Evolutionary conservation across 441 rosid genomes (phyloP).

Genomic region (Eutrema salsugineum): DNA sequence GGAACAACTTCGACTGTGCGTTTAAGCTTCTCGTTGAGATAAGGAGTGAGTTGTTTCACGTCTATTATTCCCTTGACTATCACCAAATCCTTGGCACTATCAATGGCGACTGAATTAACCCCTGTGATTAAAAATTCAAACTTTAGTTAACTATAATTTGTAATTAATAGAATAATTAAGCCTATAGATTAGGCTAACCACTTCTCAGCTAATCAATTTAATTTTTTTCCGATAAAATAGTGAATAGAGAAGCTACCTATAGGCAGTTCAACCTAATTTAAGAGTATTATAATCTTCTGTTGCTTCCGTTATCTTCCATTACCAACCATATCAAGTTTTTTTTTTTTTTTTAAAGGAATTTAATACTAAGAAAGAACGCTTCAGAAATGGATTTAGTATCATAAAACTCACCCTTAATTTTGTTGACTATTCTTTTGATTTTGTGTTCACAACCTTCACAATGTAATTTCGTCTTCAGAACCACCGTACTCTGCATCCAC

Average conservation of each 20-base stretch:
- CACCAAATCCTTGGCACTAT: constrained; percentile 61
- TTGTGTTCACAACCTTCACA: constrained; percentile 79
- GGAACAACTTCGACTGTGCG: constrained; percentile 66
- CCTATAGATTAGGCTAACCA: constrained; percentile 21
- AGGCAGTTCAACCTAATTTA: constrained; percentile 26
- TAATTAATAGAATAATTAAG: constrained; percentile 1
- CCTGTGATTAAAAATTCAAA: constrained; percentile 39
- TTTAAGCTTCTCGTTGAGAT: constrained; percentile 55
- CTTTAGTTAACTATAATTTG: background rate
- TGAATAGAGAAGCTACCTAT: background rate
- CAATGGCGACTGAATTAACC: constrained; percentile 51
- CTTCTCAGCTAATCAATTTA: constrained; percentile 21
- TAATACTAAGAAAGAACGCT: background rate
- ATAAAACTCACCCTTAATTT: constrained; percentile 44
- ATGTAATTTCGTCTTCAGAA: constrained; percentile 65
- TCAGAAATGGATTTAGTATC: background rate
- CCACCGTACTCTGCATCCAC: constrained; percentile 63
- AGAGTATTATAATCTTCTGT: background rate
- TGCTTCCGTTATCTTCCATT: constrained; percentile 21
- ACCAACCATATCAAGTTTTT: constrained; percentile 17
- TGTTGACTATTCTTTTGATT: constrained; percentile 50
- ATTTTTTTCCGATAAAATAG: background rate
- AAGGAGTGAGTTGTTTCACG: constrained; percentile 46
- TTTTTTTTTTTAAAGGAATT: background rate
- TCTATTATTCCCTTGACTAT: constrained; percentile 74